These are phyloP conservation scores for Ustilago vetiveriae DNA, from an alignment of 1,284 basidiomycete species.

Conservation along the genomic window DNA sequence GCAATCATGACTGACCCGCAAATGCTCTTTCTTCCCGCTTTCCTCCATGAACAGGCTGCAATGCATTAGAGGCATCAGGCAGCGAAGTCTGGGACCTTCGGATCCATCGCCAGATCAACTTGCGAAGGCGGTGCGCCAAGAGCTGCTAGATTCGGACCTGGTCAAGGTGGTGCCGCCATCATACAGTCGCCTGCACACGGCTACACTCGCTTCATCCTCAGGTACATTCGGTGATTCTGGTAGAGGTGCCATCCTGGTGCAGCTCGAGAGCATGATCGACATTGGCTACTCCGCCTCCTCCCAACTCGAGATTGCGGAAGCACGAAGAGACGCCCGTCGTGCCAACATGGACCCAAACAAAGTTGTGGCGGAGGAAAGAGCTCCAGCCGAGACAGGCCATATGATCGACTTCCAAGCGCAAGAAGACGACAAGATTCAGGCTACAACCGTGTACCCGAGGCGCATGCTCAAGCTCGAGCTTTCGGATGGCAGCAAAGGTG, in stretches of 20 bases:
- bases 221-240: slow-evolving; percentile 21
- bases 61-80: slow-evolving; percentile 13
- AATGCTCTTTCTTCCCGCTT: neutral
- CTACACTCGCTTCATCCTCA: neutral
- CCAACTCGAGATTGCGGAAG: slow-evolving; percentile 46
- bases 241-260: slow-evolving; percentile 19
- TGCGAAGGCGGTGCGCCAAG: slow-evolving; percentile 29
- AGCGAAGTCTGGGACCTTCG: neutral
- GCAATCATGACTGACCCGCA: neutral
- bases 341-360: slow-evolving; percentile 35
- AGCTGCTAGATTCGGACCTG: slow-evolving; percentile 35
- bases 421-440: slow-evolving; percentile 31
- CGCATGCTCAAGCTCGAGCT: slow-evolving; percentile 87
- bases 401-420: slow-evolving; percentile 51
- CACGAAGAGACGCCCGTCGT: slow-evolving; percentile 28
- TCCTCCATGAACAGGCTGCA: neutral
- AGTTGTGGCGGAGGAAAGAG: slow-evolving; percentile 11
- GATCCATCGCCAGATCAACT: slow-evolving; percentile 22
- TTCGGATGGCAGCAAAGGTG: slow-evolving; percentile 87
- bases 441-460: slow-evolving; percentile 93
- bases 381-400: slow-evolving; percentile 13
- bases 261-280: slow-evolving; percentile 45
- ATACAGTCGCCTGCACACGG: slow-evolving; percentile 7
- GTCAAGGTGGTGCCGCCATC: slow-evolving; percentile 7
- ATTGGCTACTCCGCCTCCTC: slow-evolving; percentile 35